Evolutionary conservation across 1,139 yeast species (phyloP).

Genomic region (Casaregolazyma lundiana): DNA sequence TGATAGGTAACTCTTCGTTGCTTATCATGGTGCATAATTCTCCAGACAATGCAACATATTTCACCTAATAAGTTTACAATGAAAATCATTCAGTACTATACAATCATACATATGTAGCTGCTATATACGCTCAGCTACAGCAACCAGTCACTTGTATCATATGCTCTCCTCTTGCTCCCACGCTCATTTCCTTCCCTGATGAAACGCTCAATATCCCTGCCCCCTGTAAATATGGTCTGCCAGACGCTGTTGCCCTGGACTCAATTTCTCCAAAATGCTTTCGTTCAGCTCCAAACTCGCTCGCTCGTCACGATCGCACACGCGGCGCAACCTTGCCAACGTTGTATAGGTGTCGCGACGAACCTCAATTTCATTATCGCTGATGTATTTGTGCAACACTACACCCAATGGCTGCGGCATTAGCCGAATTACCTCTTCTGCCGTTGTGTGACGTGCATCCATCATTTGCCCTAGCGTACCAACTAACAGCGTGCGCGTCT

Average conservation of each 20-base stretch:
- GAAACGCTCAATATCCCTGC: too few species aligned
- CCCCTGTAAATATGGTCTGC: constrained; percentile 25
- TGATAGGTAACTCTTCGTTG: too few species aligned
- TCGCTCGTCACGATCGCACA: constrained; percentile 8
- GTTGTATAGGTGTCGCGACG: constrained; percentile 31
- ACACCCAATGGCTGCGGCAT: constrained; percentile 10
- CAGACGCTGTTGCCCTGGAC: constrained; percentile 29
- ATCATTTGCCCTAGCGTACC: constrained; percentile 16
- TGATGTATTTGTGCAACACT: constrained; percentile 19
- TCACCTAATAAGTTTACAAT: too few species aligned
- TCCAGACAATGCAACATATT: too few species aligned
- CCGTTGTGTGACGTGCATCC: background rate
- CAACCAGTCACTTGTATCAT: background rate
- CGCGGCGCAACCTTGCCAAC: constrained; percentile 20
- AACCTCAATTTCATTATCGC: constrained; percentile 24
- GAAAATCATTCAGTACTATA: background rate
- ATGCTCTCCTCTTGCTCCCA: background rate
- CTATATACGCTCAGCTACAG: too few species aligned
- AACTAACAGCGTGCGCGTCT: constrained; percentile 15
- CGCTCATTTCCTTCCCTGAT: background rate
- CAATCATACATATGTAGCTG: background rate
- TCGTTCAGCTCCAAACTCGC: constrained; percentile 15
- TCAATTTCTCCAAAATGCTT: constrained; percentile 18
- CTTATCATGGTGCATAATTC: too few species aligned
- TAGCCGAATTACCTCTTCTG: constrained; percentile 13